A percentile compares a stretch with the other conserved stretches of the same genome.
These are phyloP conservation scores for Lomentospora prolificans DNA, from an alignment of 2,329 filamentous ascomycete genomes.

Conservation along the genomic window DNA sequence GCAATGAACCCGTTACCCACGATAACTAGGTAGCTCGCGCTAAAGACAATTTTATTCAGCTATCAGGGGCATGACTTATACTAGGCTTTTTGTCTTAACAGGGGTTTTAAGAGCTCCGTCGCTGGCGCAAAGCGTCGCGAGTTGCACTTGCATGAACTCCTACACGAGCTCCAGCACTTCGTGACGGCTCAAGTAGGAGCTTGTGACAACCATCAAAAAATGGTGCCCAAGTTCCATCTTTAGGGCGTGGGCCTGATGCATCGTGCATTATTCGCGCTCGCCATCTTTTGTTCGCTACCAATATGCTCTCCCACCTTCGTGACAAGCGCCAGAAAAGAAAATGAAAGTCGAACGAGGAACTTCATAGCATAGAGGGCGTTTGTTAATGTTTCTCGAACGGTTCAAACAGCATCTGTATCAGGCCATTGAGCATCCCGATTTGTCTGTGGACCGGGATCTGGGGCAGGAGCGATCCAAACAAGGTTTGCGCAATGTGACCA, in stretches of 20 bases:
- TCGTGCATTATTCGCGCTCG: background rate
- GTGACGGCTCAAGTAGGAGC: background rate
- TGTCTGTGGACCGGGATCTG: background rate
- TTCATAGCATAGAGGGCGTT: background rate
- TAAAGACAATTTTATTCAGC: background rate
- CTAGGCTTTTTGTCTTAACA: background rate
- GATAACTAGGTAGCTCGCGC: background rate
- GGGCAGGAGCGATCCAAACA: background rate
- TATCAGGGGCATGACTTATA: background rate
- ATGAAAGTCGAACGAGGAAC: background rate
- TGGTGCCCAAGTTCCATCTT: background rate
- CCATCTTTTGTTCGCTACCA: background rate
- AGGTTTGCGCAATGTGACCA: too few relatives aligned
- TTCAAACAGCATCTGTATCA: slow-evolving; percentile 4
- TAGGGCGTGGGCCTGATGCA: background rate
- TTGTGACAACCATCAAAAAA: background rate
- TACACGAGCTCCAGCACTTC: background rate
- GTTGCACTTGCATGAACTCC: background rate
- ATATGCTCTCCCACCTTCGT: background rate
- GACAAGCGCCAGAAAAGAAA: too few relatives aligned
- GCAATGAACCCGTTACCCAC: background rate
- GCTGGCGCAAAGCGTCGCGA: background rate
- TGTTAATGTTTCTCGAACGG: background rate
- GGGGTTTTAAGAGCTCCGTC: background rate
- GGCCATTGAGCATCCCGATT: background rate